These are phyloP conservation scores for Pseudozyma pruni DNA, from an alignment of 1,284 basidiomycete genomes.

Conservation along the genomic window DNA sequence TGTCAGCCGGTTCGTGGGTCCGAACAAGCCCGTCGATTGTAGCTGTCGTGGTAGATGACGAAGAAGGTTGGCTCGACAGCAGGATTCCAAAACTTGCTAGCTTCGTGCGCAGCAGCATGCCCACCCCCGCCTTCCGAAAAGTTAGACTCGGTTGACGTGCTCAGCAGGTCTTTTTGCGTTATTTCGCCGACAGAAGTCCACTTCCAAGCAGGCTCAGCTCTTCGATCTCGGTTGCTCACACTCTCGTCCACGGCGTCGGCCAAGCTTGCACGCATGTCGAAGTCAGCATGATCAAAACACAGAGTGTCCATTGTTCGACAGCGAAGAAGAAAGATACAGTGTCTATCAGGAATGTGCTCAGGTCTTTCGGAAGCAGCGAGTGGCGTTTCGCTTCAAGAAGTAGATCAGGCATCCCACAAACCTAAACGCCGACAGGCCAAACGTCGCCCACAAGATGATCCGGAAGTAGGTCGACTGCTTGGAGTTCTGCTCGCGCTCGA, in stretches of 20 bases:
- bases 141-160: conserved; percentile 24
- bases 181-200: too few relatives aligned
- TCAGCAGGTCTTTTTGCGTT: conserved; percentile 23
- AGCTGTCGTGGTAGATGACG: too few relatives aligned
- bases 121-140: conserved; percentile 15
- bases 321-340: background rate
- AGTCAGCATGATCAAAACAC: too few relatives aligned
- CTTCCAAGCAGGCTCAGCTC: too few relatives aligned
- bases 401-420: conserved; percentile 71
- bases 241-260: too few relatives aligned
- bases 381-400: conserved; percentile 60
- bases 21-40: too few relatives aligned
- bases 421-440: conserved; percentile 80
- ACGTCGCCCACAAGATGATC: conserved; percentile 88
- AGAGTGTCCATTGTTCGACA: too few relatives aligned
- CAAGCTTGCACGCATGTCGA: too few relatives aligned
- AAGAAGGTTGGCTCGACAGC: background rate
- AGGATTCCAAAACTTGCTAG: background rate
- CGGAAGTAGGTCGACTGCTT: conserved; percentile 69
- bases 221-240: too few relatives aligned
- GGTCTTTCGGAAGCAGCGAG: conserved; percentile 61
- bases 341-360: conserved; percentile 13
- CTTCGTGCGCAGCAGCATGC: too few relatives aligned
- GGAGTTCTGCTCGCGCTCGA: conserved; percentile 69
- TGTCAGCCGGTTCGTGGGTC: too few relatives aligned